phyloP scores from a whole-genome alignment of 768 basidiomycete genomes.

The Amanita jacksonii region DNA sequence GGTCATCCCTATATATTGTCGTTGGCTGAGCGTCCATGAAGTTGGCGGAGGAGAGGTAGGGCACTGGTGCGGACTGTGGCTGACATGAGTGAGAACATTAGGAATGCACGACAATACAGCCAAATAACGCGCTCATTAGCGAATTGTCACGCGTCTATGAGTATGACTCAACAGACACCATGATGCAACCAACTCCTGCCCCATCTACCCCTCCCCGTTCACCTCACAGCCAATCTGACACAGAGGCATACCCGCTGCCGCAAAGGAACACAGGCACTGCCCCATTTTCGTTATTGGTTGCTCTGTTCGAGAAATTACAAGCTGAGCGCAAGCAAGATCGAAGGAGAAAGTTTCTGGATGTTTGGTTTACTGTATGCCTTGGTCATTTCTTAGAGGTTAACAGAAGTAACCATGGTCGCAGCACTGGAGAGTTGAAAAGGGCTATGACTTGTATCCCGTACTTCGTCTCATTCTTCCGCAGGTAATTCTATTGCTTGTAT shows the following conservation, averaged over 20 bases:
- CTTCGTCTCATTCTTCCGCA: conserved; percentile 87
- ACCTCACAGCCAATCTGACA: conserved; percentile 17
- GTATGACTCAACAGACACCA: conserved; percentile 12
- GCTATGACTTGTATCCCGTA: conserved; percentile 83
- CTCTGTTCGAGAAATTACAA: conserved; percentile 69
- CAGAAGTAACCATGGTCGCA: conserved; percentile 18
- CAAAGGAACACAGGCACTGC: conserved; percentile 61
- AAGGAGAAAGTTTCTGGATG: conserved; percentile 54
- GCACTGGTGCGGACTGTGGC: neutral
- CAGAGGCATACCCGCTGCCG: conserved; percentile 36
- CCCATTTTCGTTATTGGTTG: conserved; percentile 58
- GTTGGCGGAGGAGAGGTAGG: neutral
- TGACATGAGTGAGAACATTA: conserved; percentile 1
- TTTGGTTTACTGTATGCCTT: conserved; percentile 72
- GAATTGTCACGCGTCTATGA: neutral
- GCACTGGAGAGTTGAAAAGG: conserved; percentile 84
- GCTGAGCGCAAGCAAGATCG: conserved; percentile 67
- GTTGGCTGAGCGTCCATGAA: conserved; percentile 11
- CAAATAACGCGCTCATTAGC: conserved; percentile 25
- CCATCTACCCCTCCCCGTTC: conserved; percentile 49
- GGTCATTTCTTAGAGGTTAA: neutral
- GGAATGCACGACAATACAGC: conserved; percentile 16
- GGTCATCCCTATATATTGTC: conserved; percentile 27
- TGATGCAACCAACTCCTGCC: conserved; percentile 60
- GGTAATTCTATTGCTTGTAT: conserved; percentile 26